Evolutionary conservation across 2,329 filamentous ascomycete species (phyloP), one percentile per base, ranked within the genome.

Genomic region (Venturia nashicola): DNA sequence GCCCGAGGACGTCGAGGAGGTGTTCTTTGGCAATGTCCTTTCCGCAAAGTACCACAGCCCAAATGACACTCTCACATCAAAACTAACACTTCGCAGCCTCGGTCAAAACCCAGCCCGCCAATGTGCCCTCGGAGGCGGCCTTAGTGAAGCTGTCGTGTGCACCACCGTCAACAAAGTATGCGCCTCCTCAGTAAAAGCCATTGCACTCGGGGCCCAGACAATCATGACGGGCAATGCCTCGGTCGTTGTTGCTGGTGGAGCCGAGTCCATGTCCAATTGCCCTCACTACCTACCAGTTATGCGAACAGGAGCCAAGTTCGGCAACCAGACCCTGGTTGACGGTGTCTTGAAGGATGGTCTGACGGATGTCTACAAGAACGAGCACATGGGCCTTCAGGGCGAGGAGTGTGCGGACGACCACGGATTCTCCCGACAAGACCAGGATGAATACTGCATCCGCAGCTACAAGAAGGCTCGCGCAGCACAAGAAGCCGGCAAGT

Each of bases 91-190:
- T 65, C 63, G 40, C 70, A 96, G 92, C 76, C 84, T 97, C 70
- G 94, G 94, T 68, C 94, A 99, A 79, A 96, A 95, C 74, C 94
- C 95, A 69, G 92, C 94, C 70, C 88, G 94, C 72, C 94, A 99
- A 80, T 95, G 90, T 77, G 91, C 92, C 71, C 84, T 99, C 72
- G 85, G 87, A 71, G 94, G 91, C 72, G 94, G 94, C 67, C 89
- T 99, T 68, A 79, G 86, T 63, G 83, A 95, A 68, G 83, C 83
- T 63, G 89, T 89, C 68, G 84, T 95, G 70, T 89, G 88, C 78
- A 99, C 94, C 57, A 96, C 92, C 62, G 85, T 99, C 73, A 99
- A 99, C 87, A 99, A 99, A 82, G 94, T 99, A 75, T 99, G 94
- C 83, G 94, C 94, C 68, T 97, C 92, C 11, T 87, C 88, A 55